phyloP scores from a whole-genome alignment of 176 grass and related monocot genomes.

The Triticum dicoccoides region DNA sequence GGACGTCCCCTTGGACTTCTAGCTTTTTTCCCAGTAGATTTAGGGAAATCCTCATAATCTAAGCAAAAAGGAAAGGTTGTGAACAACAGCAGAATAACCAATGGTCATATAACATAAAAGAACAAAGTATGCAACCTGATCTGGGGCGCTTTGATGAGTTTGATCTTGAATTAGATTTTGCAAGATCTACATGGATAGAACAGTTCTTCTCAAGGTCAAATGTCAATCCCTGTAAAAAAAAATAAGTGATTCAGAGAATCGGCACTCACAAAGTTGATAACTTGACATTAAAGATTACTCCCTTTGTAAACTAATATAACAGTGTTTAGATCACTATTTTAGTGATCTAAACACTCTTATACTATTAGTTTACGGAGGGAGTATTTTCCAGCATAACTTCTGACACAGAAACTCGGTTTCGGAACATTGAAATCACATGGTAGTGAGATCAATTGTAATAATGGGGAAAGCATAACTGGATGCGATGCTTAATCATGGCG shows the following conservation, averaged over 20 bases:
- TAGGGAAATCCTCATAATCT: slow-evolving; percentile 41
- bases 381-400: neutral
- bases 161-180: slow-evolving; percentile 86
- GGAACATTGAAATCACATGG: neutral
- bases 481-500: neutral
- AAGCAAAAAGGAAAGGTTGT: neutral
- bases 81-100: neutral
- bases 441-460: neutral
- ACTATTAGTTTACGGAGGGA: too few species aligned
- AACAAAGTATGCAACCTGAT: slow-evolving; percentile 44
- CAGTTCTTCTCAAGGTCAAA: slow-evolving; percentile 94
- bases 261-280: neutral
- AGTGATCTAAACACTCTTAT: too few species aligned
- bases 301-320: too few species aligned
- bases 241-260: slow-evolving; percentile 1
- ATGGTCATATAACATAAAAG: neutral
- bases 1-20: slow-evolving; percentile 60
- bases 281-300: neutral
- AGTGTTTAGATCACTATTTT: too few species aligned
- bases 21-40: slow-evolving; percentile 52
- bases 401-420: neutral
- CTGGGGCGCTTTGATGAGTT: slow-evolving; percentile 56
- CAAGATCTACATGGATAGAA: slow-evolving; percentile 82
- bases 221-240: slow-evolving; percentile 53
- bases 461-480: neutral